Evolutionary conservation across 139 green algal species (phyloP).

Genomic region (Medakamo hakoo): DNA sequence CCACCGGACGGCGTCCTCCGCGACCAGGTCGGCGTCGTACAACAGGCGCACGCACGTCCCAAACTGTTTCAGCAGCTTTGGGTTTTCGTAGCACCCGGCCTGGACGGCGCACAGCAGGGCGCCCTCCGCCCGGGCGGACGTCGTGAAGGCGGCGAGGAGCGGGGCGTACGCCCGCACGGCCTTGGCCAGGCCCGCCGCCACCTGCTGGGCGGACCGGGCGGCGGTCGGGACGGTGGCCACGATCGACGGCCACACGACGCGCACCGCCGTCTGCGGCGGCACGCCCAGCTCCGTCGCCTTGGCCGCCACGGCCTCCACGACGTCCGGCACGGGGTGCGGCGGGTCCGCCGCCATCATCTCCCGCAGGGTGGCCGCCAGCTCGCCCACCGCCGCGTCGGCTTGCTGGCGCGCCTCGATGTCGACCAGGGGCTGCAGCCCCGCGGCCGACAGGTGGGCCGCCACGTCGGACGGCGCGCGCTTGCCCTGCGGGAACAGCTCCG

Average conservation of each 20-base stretch:
- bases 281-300: conserved; percentile 52
- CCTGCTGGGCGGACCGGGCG: conserved; percentile 24
- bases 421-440: conserved; percentile 47
- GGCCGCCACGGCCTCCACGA: conserved; percentile 43
- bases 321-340: conserved; percentile 20
- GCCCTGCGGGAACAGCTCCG: conserved; percentile 79
- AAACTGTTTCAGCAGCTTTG: conserved; percentile 83
- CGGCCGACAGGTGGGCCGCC: conserved; percentile 55
- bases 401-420: conserved; percentile 70
- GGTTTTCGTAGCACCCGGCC: conserved; percentile 84
- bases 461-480: conserved; percentile 62
- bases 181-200: conserved; percentile 27
- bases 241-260: conserved; percentile 26
- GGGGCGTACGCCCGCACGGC: conserved; percentile 64
- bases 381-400: conserved; percentile 50
- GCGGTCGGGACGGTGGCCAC: conserved; percentile 62
- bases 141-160: conserved; percentile 46
- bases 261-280: conserved; percentile 43
- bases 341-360: conserved; percentile 47
- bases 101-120: conserved; percentile 20
- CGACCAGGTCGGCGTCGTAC: conserved; percentile 76
- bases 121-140: conserved; percentile 58
- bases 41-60: conserved; percentile 68
- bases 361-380: conserved; percentile 45
- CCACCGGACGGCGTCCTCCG: conserved; percentile 19